Evolutionary conservation across 495 filamentous ascomycete species (phyloP).

Genomic region (Rhizodiscina lignyota): DNA sequence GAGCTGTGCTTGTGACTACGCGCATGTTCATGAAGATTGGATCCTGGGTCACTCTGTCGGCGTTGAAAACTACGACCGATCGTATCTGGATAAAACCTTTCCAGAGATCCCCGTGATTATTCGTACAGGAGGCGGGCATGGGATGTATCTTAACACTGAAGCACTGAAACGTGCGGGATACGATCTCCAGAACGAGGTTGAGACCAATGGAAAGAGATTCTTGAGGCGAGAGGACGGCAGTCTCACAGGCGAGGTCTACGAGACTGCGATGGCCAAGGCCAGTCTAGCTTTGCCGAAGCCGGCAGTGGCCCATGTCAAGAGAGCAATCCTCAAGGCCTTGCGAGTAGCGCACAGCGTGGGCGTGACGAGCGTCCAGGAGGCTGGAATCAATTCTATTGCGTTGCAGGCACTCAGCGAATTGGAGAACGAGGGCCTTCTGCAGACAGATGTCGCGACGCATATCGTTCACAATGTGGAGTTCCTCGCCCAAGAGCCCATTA

Average conservation of each 20-base stretch:
- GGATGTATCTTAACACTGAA: constrained; percentile 4
- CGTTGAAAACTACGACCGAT: too few relatives aligned
- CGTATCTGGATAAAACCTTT: constrained; percentile 6
- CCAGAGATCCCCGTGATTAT: constrained; percentile 7
- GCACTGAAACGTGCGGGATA: constrained; percentile 7
- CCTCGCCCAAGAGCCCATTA: constrained; percentile 2
- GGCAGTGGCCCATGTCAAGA: constrained; percentile 5
- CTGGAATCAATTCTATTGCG: constrained; percentile 4
- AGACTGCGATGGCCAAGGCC: constrained; percentile 7
- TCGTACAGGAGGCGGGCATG: constrained; percentile 5
- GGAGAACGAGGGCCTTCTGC: constrained; percentile 5
- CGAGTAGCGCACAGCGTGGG: constrained; percentile 4
- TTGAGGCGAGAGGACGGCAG: constrained; percentile 4
- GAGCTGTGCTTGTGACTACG: too few relatives aligned
- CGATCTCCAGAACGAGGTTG: constrained; percentile 7
- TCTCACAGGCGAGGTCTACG: constrained; percentile 8
- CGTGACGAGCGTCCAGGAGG: constrained; percentile 10
- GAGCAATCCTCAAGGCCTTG: constrained; percentile 5
- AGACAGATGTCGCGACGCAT: constrained; percentile 7
- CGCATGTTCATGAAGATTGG: too few relatives aligned
- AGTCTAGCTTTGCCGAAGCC: constrained; percentile 3
- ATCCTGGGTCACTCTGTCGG: too few relatives aligned
- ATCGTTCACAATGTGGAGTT: constrained; percentile 8
- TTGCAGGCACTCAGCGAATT: constrained; percentile 5
- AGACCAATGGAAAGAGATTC: constrained; percentile 4